Percentiles rank a stretch among this genome's conserved stretches.
phyloP scores from a whole-genome alignment of 257 asterid species.

The Thymus quinquecostatus region DNA sequence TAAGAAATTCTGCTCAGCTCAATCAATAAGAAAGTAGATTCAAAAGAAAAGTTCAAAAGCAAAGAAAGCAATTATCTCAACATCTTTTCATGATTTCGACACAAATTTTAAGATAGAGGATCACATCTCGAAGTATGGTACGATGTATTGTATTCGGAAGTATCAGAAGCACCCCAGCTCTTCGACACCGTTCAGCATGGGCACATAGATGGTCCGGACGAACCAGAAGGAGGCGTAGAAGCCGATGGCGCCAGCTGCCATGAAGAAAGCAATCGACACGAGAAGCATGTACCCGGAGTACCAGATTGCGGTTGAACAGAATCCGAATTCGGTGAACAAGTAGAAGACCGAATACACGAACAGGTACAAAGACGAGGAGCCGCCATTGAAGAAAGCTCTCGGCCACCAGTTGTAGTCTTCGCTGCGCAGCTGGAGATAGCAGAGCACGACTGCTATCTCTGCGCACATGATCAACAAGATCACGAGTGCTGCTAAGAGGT shows the following conservation, averaged over 20 bases:
- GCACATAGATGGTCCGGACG: constrained; percentile 59
- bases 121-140: not conserved
- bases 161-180: too few relatives aligned
- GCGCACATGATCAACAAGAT: constrained; percentile 66
- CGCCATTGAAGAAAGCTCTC: constrained; percentile 68
- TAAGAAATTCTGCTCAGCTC: not conserved
- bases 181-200: constrained; percentile 22
- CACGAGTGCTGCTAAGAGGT: constrained; percentile 62
- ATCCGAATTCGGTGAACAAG: constrained; percentile 58
- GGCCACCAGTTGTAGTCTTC: constrained; percentile 84
- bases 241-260: constrained; percentile 62
- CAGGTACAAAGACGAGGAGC: constrained; percentile 71
- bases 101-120: not conserved
- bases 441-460: constrained; percentile 59
- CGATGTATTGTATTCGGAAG: too few relatives aligned
- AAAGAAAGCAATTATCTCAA: too few relatives aligned
- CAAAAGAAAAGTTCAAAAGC: too few relatives aligned
- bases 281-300: constrained; percentile 64
- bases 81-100: too few relatives aligned
- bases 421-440: constrained; percentile 78
- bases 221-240: constrained; percentile 78
- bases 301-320: constrained; percentile 49
- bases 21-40: not conserved
- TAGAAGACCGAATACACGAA: constrained; percentile 68
- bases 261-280: constrained; percentile 63